Evolutionary conservation across 2,329 filamentous ascomycete genomes (phyloP), one percentile per base, ranked within the genome.

Genomic region (Delphinella strobiligena): DNA sequence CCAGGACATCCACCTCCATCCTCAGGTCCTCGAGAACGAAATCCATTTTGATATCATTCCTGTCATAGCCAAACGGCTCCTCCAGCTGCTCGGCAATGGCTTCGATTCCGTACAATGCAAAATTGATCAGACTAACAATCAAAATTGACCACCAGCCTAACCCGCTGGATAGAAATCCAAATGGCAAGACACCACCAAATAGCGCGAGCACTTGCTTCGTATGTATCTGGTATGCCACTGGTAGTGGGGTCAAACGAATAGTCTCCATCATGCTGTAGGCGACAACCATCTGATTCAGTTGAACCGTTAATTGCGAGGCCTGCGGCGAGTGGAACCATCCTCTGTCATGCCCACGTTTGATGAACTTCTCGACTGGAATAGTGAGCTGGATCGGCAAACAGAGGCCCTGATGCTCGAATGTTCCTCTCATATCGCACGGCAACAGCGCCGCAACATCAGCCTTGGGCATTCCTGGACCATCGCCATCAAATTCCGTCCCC

Each of bases 11-110:
- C 18, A 40, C 17, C 24, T 46, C 44, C 4, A 46, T 40, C 18
- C 72, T 60, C 32, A 73, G 62, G 51, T 80, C 76, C 47, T 76
- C 74, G 2, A 74, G 71, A 36, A 80, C 72, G 3, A 72, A 74
- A 53, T 80, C 75, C 68, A 80, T 76, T 51, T 78, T 78, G 56
- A 80, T 80, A 51, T 80, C 75, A 41, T 78, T 78, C 50, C 70
- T 67, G 47, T 78, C 75, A 41, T 75, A 75, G 2, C 76, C 76
- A 52, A 80, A 80, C 1, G 76, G 76, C 51, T 80, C 76, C 51
- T 80, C 76, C 1, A 80, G 60, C 54, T 78, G 75, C 3, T 66
- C 68, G 9, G 74, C 75, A 40, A 79, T 80, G 1, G 73, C 75
- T 44, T 77, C 73, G 18, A 77, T 77, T 0, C 74, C 74, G 44